Evolutionary conservation across 2,329 filamentous ascomycete species (phyloP), one percentile per base, ranked within the genome.

Genomic region (Cordyceps farinosa): DNA sequence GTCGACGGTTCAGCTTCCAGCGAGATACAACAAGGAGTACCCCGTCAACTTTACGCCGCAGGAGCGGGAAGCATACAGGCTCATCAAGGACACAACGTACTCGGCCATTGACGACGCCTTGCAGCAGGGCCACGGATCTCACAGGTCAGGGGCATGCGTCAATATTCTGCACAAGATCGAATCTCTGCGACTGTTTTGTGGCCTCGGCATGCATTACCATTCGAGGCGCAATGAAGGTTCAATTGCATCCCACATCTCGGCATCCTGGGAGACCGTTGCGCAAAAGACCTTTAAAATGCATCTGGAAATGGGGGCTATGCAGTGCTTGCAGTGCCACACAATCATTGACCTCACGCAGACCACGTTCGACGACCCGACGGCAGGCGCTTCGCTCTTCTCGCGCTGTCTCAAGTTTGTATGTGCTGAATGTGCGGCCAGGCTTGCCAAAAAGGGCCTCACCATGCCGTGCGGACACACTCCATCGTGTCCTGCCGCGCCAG

Each of bases 91-190:
- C 0, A 65, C 71, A 38, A 67, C 73, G 0, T 73, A 77, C 0
- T 27, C 63, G 0, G 69, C 59, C 0, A 73, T 80, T 3, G 72
- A 78, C 2, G 73, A 78, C 11, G 73, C 73, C 4, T 56, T 79
- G 0, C 61, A 69, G 1, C 47, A 67, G 0, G 65, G 67, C 1
- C 54, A 65, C 0, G 68, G 69, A 0, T 50, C 58, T 0, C 51
- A 64, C 1, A 65, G 63, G 0, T 36, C 63, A 0, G 66, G 66
- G 0, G 64, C 70, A 0, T 80, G 75, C 52, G 70, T 77, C 10
- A 82, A 79, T 50, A 75, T 77, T 11, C 11, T 83, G 1, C 76
- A 80, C 63, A 72, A 75, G 48, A 80, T 84, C 36, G 77, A 83
- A 34, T 70, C 72, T 0, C 67, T 83, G 62, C 70, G 80, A 1